Percentiles rank a stretch among this genome's conserved stretches.
These are phyloP conservation scores for Alternaria alternata DNA, from an alignment of 2,329 filamentous ascomycete species.

Conservation along the genomic window DNA sequence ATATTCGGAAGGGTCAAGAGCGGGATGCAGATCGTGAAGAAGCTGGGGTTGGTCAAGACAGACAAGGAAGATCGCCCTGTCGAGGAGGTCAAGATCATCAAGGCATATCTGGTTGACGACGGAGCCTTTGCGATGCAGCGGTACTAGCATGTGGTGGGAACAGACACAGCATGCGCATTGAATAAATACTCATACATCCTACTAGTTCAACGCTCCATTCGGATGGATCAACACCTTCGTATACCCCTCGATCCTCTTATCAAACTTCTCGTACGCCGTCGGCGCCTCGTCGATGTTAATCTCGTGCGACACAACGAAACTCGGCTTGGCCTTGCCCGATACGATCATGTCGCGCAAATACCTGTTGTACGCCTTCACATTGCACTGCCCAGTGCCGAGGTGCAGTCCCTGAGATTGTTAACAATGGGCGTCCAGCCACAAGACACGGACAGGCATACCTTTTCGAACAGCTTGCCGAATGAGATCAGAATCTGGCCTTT, in stretches of 20 bases:
- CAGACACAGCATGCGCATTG: background rate
- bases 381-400: conserved; percentile 70
- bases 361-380: conserved; percentile 73
- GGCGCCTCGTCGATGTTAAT: conserved; percentile 69
- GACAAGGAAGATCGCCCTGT: conserved; percentile 80
- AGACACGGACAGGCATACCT: conserved; percentile 53
- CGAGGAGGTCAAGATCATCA: conserved; percentile 82
- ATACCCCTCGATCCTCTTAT: conserved; percentile 70
- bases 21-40: conserved; percentile 83
- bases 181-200: conserved; percentile 14
- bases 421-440: background rate
- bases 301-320: conserved; percentile 72
- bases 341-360: conserved; percentile 73
- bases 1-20: conserved; percentile 91
- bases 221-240: conserved; percentile 74
- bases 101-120: conserved; percentile 73
- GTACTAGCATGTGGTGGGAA: conserved; percentile 1
- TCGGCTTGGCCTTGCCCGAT: conserved; percentile 69
- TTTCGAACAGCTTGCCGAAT: conserved; percentile 74
- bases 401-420: conserved; percentile 60
- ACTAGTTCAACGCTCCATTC: conserved; percentile 57
- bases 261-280: conserved; percentile 70
- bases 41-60: conserved; percentile 88
- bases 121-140: conserved; percentile 54
- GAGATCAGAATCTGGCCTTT: conserved; percentile 70